Evolutionary conservation across 2,329 filamentous ascomycete species (phyloP).

Genomic region (Clarireedia monteithiana): DNA sequence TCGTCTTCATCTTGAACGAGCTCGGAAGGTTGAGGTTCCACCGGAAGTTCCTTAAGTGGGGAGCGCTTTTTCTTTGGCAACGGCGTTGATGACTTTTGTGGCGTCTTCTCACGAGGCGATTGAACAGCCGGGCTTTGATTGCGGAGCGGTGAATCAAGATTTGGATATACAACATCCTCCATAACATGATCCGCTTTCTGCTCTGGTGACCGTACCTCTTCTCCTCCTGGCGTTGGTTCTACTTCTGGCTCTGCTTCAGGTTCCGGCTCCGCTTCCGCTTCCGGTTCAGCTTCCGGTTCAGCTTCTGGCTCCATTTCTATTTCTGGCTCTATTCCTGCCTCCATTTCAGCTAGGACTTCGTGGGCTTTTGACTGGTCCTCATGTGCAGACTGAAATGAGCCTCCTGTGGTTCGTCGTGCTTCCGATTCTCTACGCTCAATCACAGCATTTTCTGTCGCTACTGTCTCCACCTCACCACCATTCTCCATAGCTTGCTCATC

Average conservation of each 20-base stretch:
- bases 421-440: conserved; percentile 18
- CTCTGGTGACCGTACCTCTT: neutral
- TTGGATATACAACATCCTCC: conserved; percentile 13
- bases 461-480: neutral
- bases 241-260: neutral
- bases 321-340: neutral
- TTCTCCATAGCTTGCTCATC: neutral
- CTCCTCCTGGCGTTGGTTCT: neutral
- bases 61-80: conserved; percentile 9
- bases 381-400: conserved; percentile 36
- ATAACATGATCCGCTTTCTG: conserved; percentile 8
- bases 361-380: conserved; percentile 35
- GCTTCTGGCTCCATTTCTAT: neutral
- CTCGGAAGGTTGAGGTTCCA: neutral
- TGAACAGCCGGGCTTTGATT: conserved; percentile 8
- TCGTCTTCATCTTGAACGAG: conserved; percentile 23
- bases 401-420: conserved; percentile 22
- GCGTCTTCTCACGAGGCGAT: conserved; percentile 19
- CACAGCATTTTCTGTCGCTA: conserved; percentile 11
- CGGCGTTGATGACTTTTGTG: conserved; percentile 12
- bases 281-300: conserved; percentile 1
- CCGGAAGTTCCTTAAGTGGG: conserved; percentile 7
- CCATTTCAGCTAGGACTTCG: neutral
- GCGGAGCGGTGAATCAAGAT: conserved; percentile 22
- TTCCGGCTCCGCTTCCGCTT: conserved; percentile 25